These are phyloP conservation scores for Ambrosia artemisiifolia DNA, from an alignment of 129 eudicot genomes.

Conservation along the genomic window DNA sequence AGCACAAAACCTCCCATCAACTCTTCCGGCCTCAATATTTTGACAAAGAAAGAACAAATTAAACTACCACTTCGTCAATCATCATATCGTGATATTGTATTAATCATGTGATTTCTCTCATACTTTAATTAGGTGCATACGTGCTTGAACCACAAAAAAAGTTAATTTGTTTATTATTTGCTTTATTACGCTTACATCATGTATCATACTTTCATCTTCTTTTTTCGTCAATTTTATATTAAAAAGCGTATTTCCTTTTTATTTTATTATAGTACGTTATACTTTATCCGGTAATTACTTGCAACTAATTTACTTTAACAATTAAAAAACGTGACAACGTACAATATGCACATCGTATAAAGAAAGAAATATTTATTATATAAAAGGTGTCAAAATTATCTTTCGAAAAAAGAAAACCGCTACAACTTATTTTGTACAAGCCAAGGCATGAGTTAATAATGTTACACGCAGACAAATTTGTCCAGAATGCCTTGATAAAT, in stretches of 20 bases:
- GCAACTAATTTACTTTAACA: no score
- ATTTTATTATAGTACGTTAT: neutral
- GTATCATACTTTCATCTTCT: neutral
- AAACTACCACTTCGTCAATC: neutral
- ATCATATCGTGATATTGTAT: conserved; percentile 3
- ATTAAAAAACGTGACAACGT: no score
- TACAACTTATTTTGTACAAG: no score
- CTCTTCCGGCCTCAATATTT: conserved; percentile 4
- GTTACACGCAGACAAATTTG: no score
- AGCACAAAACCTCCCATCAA: conserved; percentile 25
- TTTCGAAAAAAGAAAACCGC: no score
- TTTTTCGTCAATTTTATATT: neutral
- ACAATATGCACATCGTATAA: no score
- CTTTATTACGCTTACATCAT: neutral
- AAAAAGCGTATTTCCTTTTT: neutral
- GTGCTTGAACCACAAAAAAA: neutral
- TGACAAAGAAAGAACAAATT: neutral
- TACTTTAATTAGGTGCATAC: neutral
- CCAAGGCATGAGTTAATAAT: no score
- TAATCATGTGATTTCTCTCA: neutral
- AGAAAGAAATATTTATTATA: no score
- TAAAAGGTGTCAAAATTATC: no score
- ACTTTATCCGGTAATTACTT: neutral
- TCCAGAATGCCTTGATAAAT: no score
- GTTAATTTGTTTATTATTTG: neutral